phyloP scores from a whole-genome alignment of 2,329 filamentous ascomycete genomes.

The Sporothrix schenckii region DNA sequence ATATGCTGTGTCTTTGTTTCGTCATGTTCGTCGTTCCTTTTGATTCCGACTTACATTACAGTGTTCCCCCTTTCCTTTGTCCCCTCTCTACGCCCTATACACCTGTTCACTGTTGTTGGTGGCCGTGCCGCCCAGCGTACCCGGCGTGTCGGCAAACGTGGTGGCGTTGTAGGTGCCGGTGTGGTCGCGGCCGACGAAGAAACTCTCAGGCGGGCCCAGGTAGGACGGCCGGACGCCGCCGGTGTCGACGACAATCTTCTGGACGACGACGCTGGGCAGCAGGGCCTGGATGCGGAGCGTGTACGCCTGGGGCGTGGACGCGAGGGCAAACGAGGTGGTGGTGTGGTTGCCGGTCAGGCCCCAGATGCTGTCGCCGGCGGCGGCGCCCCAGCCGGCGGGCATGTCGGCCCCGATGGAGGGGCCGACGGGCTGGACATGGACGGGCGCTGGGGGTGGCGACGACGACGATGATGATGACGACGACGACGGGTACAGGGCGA shows the following conservation, averaged over 20 bases:
- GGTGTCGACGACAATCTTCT: conserved; percentile 60
- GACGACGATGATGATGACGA: conserved; percentile 42
- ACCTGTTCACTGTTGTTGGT: neutral
- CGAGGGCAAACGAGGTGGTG: conserved; percentile 49
- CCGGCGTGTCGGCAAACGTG: conserved; percentile 43
- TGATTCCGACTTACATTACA: too few relatives aligned
- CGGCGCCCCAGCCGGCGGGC: conserved; percentile 49
- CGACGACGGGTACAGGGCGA: conserved; percentile 50
- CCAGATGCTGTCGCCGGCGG: conserved; percentile 53
- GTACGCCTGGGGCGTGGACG: conserved; percentile 47
- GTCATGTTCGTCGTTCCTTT: too few relatives aligned
- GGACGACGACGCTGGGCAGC: conserved; percentile 56
- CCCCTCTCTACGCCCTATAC: neutral
- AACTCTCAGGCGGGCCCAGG: conserved; percentile 61
- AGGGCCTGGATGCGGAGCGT: conserved; percentile 56
- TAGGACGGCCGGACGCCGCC: conserved; percentile 59
- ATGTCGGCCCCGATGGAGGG: conserved; percentile 47
- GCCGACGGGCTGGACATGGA: conserved; percentile 49
- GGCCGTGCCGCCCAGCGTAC: conserved; percentile 32
- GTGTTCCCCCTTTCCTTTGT: too few relatives aligned
- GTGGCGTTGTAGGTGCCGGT: conserved; percentile 45
- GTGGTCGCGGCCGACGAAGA: conserved; percentile 49
- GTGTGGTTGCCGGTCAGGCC: conserved; percentile 50
- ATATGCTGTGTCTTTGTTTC: too few relatives aligned
- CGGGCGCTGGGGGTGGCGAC: conserved; percentile 40